Evolutionary conservation across 208 protist genomes (phyloP), one percentile per base, ranked within the genome.

Genomic region (Entamoeba histolytica): DNA sequence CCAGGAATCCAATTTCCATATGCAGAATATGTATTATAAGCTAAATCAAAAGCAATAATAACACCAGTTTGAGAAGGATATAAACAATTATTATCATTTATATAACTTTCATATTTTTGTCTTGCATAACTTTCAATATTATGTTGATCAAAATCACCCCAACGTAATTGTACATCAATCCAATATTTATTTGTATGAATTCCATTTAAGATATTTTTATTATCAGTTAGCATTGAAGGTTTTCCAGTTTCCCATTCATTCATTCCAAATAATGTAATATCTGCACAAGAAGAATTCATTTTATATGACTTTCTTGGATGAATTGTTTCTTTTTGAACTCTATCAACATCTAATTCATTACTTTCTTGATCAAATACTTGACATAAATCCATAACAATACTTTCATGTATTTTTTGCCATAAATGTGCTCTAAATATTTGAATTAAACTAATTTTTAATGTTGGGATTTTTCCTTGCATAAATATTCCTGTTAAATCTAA

Each of bases 401-500:
- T 97, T 93, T 99, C 98, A 96, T 99, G 99, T 92, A 98, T 98
- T 96, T 99, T 99, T 96, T 99, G 98, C 99, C 99, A 99, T 94
- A 99, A 96, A 96, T 99, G 99, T 28, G 98, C 98, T 94, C 98
- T 97, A 97, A 99, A 99, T 94, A 99, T 99, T 57, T 99, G 99
- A 95, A 99, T 99, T 50, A 99, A 96, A 8, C 98, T 99, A 95
- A 99, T 99, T 96, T 99, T 99, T 73, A 99, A 97, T 0, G 98
- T 99, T 93, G 99, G 98, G 87, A 99, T 98, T 96, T 99, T 99
- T 94, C 99, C 99, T 96, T 99, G 99, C 99, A 99, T 99, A 96
- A 99, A 99, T 93, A 99, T 99, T 94, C 99, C 99, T 49, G 99
- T 99, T 23, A 99, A 97, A 95, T 99, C 99, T 14, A 99, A 97